Base-by-base conservation (phyloP, 352 stramenopile species). In the Phytophthora sansomeana region DNA sequence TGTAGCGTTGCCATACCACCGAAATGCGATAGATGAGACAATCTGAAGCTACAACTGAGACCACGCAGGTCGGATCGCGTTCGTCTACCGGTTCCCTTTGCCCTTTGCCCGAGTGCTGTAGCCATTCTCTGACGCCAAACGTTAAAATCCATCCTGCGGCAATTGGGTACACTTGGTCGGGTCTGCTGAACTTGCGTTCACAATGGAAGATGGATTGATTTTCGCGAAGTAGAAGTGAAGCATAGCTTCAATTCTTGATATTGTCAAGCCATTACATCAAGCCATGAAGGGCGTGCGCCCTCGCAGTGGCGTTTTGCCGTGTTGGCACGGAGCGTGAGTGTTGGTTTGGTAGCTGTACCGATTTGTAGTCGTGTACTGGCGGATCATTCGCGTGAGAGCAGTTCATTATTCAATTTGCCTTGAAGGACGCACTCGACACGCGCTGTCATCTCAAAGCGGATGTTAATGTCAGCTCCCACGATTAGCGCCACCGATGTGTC, bases 401-500 rank as follows among this genome's bases (percentile, higher is more conserved):
- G 48, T 16, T 57, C 60, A 74, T 51, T 62, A 62, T 8, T 66
- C 66, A 68, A 51, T 66, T 74, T 70, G 39, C 59, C 11, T 50
- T 16, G 29, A 63, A 48, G 46, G 62, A 14, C 39, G 24, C 56
- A 61, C 26, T 46, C 21, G 42, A 26, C 53, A 59, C 49, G 42
- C 51, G 33, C 46, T 35, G 38, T 38, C 57, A 73, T 3, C 24
- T 17, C 33, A 19, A 57, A 38, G 51, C 52, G 52, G 11, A 70
- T 74, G 30, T 66, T 53, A 7, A 70, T 74, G 17, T 66, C 42
- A 16, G 60, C 61, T 16, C 35, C 36, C 41, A 71, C 61, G 36
- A 74, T 74, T 48, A 74, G 67, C 29, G 60, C 60, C 14, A 74
- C 50, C 13, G 67, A 75, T 33, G 62, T 78, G 14, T 71, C 67